These are phyloP conservation scores for Phialophora expanda DNA, from an alignment of 2,329 filamentous ascomycete species.

Conservation along the genomic window DNA sequence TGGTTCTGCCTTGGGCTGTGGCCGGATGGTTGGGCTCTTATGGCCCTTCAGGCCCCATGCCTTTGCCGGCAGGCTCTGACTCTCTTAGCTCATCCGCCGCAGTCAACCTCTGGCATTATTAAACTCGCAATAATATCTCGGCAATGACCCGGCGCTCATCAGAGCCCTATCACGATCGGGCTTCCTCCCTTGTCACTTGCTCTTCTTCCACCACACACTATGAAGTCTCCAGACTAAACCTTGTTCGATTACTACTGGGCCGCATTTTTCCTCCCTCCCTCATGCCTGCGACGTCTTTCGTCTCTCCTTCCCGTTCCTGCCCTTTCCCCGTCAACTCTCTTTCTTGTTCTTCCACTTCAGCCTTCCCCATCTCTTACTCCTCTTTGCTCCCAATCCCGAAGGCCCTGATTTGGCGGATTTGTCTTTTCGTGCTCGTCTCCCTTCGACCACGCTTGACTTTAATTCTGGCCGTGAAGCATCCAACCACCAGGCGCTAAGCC, in stretches of 20 bases:
- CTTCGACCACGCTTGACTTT: neutral
- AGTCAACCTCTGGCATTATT: conserved; percentile 5
- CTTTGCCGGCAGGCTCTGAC: conserved; percentile 11
- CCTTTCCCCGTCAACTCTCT: conserved; percentile 25
- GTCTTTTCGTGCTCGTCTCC: conserved; percentile 6
- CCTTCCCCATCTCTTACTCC: conserved; percentile 3
- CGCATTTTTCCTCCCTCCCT: conserved; percentile 31
- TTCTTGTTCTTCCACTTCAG: conserved; percentile 26
- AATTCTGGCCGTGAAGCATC: conserved; percentile 13
- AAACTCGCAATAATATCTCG: conserved; percentile 19
- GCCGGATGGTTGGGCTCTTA: neutral
- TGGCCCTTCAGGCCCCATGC: neutral
- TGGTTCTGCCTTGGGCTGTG: neutral
- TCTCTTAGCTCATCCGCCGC: conserved; percentile 17
- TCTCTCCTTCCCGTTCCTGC: conserved; percentile 26
- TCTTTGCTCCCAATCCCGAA: conserved; percentile 6
- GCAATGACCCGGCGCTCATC: conserved; percentile 16
- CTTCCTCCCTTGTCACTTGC: conserved; percentile 18
- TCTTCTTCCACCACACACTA: conserved; percentile 11
- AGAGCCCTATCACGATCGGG: conserved; percentile 2
- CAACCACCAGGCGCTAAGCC: conserved; percentile 21
- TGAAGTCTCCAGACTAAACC: conserved; percentile 20
- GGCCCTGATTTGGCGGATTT: neutral
- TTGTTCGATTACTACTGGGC: conserved; percentile 24
- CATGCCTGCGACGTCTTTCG: conserved; percentile 20